Evolutionary conservation across 768 basidiomycete genomes (phyloP), one percentile per base, ranked within the genome.

Genomic region (Rhizopogon vesiculosus): DNA sequence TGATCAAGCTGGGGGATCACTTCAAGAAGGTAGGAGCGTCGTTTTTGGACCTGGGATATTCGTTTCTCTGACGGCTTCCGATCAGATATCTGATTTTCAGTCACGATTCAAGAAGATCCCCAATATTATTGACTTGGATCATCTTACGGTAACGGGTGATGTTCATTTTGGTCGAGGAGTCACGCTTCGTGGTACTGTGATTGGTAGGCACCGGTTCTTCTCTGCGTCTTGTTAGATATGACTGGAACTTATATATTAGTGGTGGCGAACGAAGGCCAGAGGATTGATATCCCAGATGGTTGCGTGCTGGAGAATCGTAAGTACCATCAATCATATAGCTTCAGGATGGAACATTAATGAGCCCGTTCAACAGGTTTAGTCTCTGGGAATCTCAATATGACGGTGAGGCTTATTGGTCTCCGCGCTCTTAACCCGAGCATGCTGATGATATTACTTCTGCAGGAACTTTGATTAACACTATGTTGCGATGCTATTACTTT

Each of bases 91-190:
- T 62, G 81, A 92, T 69, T 96, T 96, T 80, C 90, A 94, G 76
- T 91, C 91, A 72, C 86, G 93, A 48, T 96, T 98, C 84, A 91
- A 92, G 80, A 90, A 87, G 71, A 94, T 96, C 63, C 94, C 94
- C 31, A 83, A 84, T 66, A 89, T 97, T 61, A 73, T 91, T 58
- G 94, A 97, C 66, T 78, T 96, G 60, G 95, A 97, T 71, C 94
- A 97, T 73, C 79, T 97, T 72, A 97, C 95, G 9, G 91, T 97
- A 41, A 86, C 89, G 42, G 93, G 92, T 41, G 91, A 95, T 69
- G 91, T 95, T 35, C 84, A 86, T 76, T 93, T 96, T 69, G 93
- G 93, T 19, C 84, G 87, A 56, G 89, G 89, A 64, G 86, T 92
- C 33, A 90, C 88, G 25, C 79, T 96, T 45, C 84, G 89, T 28